Evolutionary conservation across 163 green algal species (phyloP).

Genomic region (Scenedesmus sp.): DNA sequence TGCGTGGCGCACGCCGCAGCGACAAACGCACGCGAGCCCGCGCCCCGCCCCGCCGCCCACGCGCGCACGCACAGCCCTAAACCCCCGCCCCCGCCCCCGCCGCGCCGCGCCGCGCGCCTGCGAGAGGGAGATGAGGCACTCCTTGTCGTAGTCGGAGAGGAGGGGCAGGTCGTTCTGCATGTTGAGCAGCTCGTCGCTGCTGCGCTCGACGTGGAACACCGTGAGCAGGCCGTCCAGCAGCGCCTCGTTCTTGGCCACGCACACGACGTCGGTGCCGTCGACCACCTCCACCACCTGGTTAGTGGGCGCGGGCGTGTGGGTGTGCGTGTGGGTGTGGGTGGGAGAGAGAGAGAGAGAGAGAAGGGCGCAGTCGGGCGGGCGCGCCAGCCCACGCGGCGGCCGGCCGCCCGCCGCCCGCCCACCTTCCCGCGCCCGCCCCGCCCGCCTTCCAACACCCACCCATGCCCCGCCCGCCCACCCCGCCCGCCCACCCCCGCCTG

Average conservation of each 20-base stretch:
- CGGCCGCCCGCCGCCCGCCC: too few species aligned
- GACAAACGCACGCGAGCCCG: too few species aligned
- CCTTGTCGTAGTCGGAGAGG: slow-evolving; percentile 79
- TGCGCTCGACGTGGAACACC: slow-evolving; percentile 89
- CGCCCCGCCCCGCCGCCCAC: too few species aligned
- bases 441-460: too few species aligned
- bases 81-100: too few species aligned
- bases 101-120: slow-evolving; percentile 11
- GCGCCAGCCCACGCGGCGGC: too few species aligned
- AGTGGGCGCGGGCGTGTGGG: too few species aligned
- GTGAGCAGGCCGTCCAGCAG: slow-evolving; percentile 87
- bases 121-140: slow-evolving; percentile 51
- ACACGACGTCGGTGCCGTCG: slow-evolving; percentile 71
- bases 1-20: not conserved
- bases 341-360: not conserved
- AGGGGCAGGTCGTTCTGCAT: slow-evolving; percentile 79
- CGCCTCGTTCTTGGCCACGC: slow-evolving; percentile 74
- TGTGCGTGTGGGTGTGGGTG: not conserved
- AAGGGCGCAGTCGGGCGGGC: not conserved
- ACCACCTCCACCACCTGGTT: slow-evolving; percentile 42
- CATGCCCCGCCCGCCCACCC: slow-evolving; percentile 20
- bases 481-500: not conserved
- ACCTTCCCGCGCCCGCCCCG: too few species aligned
- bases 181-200: slow-evolving; percentile 59
- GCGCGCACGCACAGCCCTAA: too few species aligned